Evolutionary conservation across 441 rosid species (phyloP), one percentile per base, ranked within the genome.

Genomic region (Erodium trifolium): DNA sequence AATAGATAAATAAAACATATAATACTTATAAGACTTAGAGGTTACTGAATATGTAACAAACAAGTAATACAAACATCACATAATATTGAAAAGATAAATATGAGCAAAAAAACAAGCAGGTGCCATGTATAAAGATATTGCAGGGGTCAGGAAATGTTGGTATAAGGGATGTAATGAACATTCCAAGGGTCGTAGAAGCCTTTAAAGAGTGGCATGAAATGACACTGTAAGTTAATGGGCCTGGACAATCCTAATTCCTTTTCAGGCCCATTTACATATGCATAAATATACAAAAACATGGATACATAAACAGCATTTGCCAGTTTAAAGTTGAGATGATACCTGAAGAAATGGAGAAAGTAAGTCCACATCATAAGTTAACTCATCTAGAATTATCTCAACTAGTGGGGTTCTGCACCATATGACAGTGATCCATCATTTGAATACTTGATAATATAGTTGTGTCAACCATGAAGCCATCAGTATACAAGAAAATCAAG

Each of bases 341-440:
- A 84, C 91, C 86, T 84, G 85, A 41, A 86, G 78, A 77, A 79
- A 79, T 70, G 77, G 71, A 41, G 72, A 78, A 35, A 78, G 71
- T 14, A 82, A 67, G 68, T 74, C 71, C 65, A 35, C 67, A 69
- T 86, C 74, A 45, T 86, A 88, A 13, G 84, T 85, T 71, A 90
- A 77, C 71, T 84, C 89, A 39, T 90, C 93, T 19, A 90, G 69
- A 59, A 94, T 80, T 66, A 88, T 85, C 77, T 94, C 97, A 45
- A 85, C 27, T 35, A 89, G 72, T 57, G 92, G 97, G 51, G 90
- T 88, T 75, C 99, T 91, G 88, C 76, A 78, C 64, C 75, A 75
- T 78, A 82, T 69, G n/a, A 2, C 57, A 55, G n/a, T 47, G 12
- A 51, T 51, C 17, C 18, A 14, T 51, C 59, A 16, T 51, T 51